Percentiles rank a stretch among this genome's conserved stretches.
phyloP scores from a whole-genome alignment of 129 eudicot genomes.

The sunflower (Helianthus annuus) region DNA sequence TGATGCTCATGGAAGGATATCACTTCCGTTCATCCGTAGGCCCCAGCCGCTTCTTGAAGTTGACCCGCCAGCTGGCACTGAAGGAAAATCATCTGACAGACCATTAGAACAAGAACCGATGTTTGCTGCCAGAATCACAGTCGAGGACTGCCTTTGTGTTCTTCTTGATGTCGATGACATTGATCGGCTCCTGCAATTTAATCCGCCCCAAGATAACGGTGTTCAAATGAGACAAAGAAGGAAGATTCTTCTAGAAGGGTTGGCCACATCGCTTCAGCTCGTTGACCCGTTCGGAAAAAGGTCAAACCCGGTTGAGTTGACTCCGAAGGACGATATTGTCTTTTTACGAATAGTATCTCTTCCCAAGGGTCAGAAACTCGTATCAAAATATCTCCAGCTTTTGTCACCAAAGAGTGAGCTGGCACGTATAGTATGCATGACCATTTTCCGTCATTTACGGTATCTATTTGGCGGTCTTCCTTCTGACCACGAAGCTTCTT shows the following conservation, averaged over 20 bases:
- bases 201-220: conserved; percentile 39
- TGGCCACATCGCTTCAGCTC: conserved; percentile 92
- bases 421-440: conserved; percentile 93
- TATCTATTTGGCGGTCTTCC: conserved; percentile 83
- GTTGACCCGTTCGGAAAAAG: conserved; percentile 90
- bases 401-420: conserved; percentile 81
- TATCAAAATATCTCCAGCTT: conserved; percentile 66
- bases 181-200: conserved; percentile 37
- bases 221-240: conserved; percentile 64
- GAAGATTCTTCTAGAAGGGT: conserved; percentile 72
- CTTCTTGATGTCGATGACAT: conserved; percentile 54
- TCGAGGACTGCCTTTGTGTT: conserved; percentile 47
- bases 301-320: conserved; percentile 47
- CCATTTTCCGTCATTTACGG: conserved; percentile 85
- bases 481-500: conserved; percentile 50
- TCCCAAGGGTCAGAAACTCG: conserved; percentile 84
- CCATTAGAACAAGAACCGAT: conserved; percentile 93
- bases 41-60: conserved; percentile 82
- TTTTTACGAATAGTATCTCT: conserved; percentile 72
- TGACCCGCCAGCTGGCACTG: conserved; percentile 58
- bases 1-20: conserved; percentile 80
- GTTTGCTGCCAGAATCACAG: conserved; percentile 89
- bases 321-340: conserved; percentile 82
- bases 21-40: conserved; percentile 78
- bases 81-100: conserved; percentile 54